phyloP scores from a whole-genome alignment of 2,329 filamentous ascomycete genomes.

The Pseudocercospora macadamiae region DNA sequence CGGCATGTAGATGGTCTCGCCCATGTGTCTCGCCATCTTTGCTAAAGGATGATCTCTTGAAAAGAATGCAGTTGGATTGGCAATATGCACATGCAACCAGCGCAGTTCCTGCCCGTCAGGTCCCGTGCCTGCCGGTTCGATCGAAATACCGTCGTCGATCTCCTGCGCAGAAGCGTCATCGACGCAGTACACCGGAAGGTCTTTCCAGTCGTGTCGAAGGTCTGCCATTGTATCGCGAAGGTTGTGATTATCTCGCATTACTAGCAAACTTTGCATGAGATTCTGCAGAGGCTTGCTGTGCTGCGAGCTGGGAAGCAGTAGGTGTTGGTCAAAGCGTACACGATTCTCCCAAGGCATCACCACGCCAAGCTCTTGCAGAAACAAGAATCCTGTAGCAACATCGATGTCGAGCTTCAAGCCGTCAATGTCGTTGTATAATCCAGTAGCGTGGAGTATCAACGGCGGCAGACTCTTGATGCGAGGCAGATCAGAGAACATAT shows the following conservation, averaged over 20 bases:
- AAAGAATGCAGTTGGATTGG: conserved; percentile 76
- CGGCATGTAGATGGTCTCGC: conserved; percentile 60
- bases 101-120: conserved; percentile 51
- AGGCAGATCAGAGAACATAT: conserved; percentile 57
- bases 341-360: conserved; percentile 72
- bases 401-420: conserved; percentile 35
- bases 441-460: conserved; percentile 63
- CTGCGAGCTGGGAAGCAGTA: conserved; percentile 55
- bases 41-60: conserved; percentile 60
- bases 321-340: conserved; percentile 60
- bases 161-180: conserved; percentile 68
- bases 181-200: conserved; percentile 71
- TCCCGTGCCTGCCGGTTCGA: conserved; percentile 54
- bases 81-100: conserved; percentile 79
- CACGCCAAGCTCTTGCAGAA: conserved; percentile 75
- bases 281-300: conserved; percentile 49
- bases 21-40: conserved; percentile 63
- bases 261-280: conserved; percentile 39
- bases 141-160: conserved; percentile 78
- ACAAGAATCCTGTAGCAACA: conserved; percentile 58
- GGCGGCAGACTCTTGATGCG: conserved; percentile 65
- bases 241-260: conserved; percentile 37
- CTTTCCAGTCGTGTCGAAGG: conserved; percentile 62
- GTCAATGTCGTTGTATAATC: conserved; percentile 62
- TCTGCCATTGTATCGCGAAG: conserved; percentile 59